Evolutionary conservation across 2,329 filamentous ascomycete species (phyloP), one percentile per base, ranked within the genome.

Genomic region (Diaporthe longicolla): DNA sequence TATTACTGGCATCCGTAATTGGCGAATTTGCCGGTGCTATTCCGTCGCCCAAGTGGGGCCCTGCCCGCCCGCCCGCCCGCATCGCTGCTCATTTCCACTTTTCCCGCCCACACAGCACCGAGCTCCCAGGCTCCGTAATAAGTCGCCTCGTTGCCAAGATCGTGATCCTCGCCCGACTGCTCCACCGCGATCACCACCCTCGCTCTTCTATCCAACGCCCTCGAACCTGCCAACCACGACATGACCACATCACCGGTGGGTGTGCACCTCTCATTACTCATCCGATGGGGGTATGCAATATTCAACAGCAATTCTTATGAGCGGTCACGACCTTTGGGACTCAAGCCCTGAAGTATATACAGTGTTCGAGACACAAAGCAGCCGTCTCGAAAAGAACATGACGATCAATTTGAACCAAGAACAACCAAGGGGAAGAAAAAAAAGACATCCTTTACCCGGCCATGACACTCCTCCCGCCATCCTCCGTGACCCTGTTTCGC

Each of bases 381-480:
- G 10, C 29, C 43, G 13, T 32, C 29, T 50, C 11, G 8, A 6
- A 17, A 21, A 50, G 7, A 9, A 26, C 19, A 54, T 24, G 4
- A 11, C n/a, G 13, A n/a, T 79, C 48, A 78, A 26, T 29, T 3
- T 29, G 29, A 37, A 11, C 35, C 35, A 37, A 37, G 10, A 37
- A 35, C 11, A 37, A 10, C 35, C 35, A 37, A 37, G 35, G 11
- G 11, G 35, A 37, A 37, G 35, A 37, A 37, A 7, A 37, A 37
- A 4, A 9, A 37, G 1, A 37, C 32, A 35, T 35, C 32, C 4
- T n/a, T 75, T 43, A 82, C 4, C 19, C 65, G 19, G 86, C 85
- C 84, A 87, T 85, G 61, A 88, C 81, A 7, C 85, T 87, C 40
- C 77, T 77, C 0, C 87, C 86, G 0, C 87, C 86, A 75, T 88